phyloP scores from a whole-genome alignment of 345 rosid genomes.

The Durio zibethinus region DNA sequence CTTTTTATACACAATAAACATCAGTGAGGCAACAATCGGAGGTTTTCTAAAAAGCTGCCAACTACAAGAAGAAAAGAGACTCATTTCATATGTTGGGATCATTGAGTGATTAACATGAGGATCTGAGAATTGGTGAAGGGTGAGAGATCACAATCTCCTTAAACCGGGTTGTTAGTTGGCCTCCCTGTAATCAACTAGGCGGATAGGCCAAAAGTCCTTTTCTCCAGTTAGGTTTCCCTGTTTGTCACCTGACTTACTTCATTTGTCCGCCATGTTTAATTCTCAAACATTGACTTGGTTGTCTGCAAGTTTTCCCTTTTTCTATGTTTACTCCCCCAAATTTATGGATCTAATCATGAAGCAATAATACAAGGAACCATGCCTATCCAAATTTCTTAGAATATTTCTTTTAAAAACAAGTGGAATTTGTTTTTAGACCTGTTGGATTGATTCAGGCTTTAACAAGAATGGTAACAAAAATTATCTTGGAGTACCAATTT shows the following conservation, averaged over 20 bases:
- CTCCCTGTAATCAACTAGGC: not conserved
- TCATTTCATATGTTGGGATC: not conserved
- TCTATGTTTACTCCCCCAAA: not conserved
- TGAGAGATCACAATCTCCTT: not conserved
- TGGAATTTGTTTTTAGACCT: not conserved
- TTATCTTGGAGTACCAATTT: not conserved
- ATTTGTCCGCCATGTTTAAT: not conserved
- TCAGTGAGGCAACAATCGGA: not conserved
- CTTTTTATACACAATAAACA: not conserved
- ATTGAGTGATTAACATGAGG: not conserved
- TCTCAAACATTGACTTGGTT: not conserved
- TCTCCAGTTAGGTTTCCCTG: not conserved
- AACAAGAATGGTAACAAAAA: constrained; percentile 1
- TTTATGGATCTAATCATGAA: not conserved
- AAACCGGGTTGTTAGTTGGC: not conserved
- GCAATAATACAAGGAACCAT: not conserved
- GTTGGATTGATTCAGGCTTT: not conserved
- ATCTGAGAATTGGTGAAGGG: not conserved
- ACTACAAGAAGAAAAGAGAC: not conserved
- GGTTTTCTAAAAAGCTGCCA: not conserved
- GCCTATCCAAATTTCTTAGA: not conserved
- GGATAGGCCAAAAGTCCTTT: not conserved
- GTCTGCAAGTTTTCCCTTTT: not conserved
- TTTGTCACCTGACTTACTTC: not conserved
- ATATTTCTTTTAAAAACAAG: not conserved